Evolutionary conservation across 2,329 filamentous ascomycete genomes (phyloP).

Genomic region (Gaeumannomyces tritici): DNA sequence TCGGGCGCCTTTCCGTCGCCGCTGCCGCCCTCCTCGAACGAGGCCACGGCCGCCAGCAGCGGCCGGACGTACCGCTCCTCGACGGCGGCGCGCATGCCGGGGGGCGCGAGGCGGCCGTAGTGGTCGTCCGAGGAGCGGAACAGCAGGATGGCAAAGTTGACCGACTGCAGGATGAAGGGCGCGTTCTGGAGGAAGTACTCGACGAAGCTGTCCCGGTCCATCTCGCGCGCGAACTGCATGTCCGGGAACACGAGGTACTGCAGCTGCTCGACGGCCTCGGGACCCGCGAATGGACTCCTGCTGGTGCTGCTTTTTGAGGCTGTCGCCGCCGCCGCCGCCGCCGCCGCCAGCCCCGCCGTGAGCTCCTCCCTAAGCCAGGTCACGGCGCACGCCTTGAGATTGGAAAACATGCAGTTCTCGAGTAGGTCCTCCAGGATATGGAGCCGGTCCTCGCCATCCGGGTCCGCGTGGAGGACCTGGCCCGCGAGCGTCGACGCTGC

Average conservation of each 20-base stretch:
- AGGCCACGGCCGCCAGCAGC: slow-evolving; percentile 30
- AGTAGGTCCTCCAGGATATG: slow-evolving; percentile 55
- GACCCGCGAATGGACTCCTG: slow-evolving; percentile 33
- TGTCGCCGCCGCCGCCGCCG: too few species aligned
- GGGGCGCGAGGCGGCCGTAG: slow-evolving; percentile 35
- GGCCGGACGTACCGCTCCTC: slow-evolving; percentile 50
- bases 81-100: slow-evolving; percentile 46
- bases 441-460: slow-evolving; percentile 47
- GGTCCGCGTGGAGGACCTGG: slow-evolving; percentile 45
- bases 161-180: slow-evolving; percentile 47
- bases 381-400: slow-evolving; percentile 52
- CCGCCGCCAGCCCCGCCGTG: slow-evolving; percentile 27
- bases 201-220: slow-evolving; percentile 29
- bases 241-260: slow-evolving; percentile 54
- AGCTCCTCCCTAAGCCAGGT: slow-evolving; percentile 57
- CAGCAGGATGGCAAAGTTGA: slow-evolving; percentile 52
- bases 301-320: slow-evolving; percentile 1
- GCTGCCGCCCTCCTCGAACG: slow-evolving; percentile 17
- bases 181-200: slow-evolving; percentile 43
- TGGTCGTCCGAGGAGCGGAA: slow-evolving; percentile 27
- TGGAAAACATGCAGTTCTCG: slow-evolving; percentile 55
- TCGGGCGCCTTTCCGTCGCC: slow-evolving; percentile 5
- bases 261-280: slow-evolving; percentile 48
- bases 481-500: slow-evolving; percentile 45
- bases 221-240: slow-evolving; percentile 34